phyloP scores from a whole-genome alignment of 768 basidiomycete genomes.

The Strobilomyces dryophilus region DNA sequence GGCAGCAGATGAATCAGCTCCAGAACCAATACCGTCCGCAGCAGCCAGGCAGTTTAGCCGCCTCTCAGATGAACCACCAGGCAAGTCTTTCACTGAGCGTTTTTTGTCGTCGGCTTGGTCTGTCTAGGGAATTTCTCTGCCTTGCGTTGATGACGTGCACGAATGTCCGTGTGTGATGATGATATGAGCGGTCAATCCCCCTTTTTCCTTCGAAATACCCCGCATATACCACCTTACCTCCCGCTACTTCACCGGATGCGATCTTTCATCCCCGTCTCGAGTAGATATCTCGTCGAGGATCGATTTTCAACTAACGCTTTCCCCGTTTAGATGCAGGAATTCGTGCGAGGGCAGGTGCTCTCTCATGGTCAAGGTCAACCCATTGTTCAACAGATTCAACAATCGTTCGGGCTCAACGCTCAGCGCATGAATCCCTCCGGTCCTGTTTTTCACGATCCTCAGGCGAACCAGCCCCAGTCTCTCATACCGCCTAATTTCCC shows the following conservation, averaged over 20 bases:
- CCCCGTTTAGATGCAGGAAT: conserved; percentile 40
- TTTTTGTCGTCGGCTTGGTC: conserved; percentile 10
- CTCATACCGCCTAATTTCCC: conserved; percentile 38
- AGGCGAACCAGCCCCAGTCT: conserved; percentile 24
- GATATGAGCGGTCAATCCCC: conserved; percentile 18
- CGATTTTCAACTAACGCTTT: conserved; percentile 19
- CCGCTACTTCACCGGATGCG: background rate
- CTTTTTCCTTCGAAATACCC: conserved; percentile 6
- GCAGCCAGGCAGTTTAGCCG: conserved; percentile 38
- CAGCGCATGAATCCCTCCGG: conserved; percentile 37
- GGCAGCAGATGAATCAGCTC: conserved; percentile 53
- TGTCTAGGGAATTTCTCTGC: conserved; percentile 15
- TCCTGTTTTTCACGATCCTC: conserved; percentile 36
- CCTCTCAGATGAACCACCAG: conserved; percentile 42
- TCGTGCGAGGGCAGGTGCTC: conserved; percentile 39
- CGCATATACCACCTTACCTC: conserved; percentile 15
- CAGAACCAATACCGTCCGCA: conserved; percentile 42
- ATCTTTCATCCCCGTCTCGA: background rate
- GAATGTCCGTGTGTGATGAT: conserved; percentile 10
- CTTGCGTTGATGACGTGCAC: conserved; percentile 12
- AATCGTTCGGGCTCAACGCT: conserved; percentile 36
- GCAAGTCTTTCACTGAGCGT: conserved; percentile 32
- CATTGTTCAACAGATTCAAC: conserved; percentile 39
- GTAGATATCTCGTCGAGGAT: conserved; percentile 4
- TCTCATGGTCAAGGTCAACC: conserved; percentile 39